Evolutionary conservation across 805 yeast genomes (phyloP).

Genomic region (Sugiyamaella valdiviana): DNA sequence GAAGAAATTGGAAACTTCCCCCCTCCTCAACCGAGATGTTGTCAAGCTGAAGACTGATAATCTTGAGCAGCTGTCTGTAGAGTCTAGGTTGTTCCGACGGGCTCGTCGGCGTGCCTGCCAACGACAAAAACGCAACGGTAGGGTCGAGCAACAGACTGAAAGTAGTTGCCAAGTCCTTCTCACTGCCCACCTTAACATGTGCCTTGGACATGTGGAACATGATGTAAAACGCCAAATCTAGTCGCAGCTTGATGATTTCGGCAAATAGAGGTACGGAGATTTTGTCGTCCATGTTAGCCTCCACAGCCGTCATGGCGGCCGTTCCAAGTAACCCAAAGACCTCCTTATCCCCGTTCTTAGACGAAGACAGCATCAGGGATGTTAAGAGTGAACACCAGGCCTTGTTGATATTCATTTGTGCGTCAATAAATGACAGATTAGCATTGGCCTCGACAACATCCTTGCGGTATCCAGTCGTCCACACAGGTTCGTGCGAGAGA

Average conservation of each 20-base stretch:
- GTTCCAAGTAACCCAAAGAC: constrained; percentile 17
- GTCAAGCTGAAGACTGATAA: constrained; percentile 19
- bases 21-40: constrained; percentile 11
- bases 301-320: constrained; percentile 46
- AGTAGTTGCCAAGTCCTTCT: constrained; percentile 34
- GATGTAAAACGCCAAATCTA: constrained; percentile 58
- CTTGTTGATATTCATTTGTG: constrained; percentile 65
- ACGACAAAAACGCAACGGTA: constrained; percentile 32
- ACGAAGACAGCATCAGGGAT: constrained; percentile 41
- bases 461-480: constrained; percentile 43
- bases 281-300: constrained; percentile 47
- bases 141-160: constrained; percentile 27
- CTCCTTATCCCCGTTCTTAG: constrained; percentile 23
- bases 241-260: constrained; percentile 52
- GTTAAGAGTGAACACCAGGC: constrained; percentile 75
- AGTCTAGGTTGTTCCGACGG: constrained; percentile 22
- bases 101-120: constrained; percentile 37
- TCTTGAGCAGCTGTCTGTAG: constrained; percentile 27
- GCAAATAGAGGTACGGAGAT: constrained; percentile 41
- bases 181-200: constrained; percentile 20
- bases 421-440: constrained; percentile 54
- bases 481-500: constrained; percentile 40
- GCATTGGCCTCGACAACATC: constrained; percentile 54
- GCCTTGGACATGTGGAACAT: constrained; percentile 15
- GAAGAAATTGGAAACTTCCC: constrained; percentile 17